These are phyloP conservation scores for Fibroporia radiculosa DNA, from an alignment of 768 basidiomycete species.

Conservation along the genomic window DNA sequence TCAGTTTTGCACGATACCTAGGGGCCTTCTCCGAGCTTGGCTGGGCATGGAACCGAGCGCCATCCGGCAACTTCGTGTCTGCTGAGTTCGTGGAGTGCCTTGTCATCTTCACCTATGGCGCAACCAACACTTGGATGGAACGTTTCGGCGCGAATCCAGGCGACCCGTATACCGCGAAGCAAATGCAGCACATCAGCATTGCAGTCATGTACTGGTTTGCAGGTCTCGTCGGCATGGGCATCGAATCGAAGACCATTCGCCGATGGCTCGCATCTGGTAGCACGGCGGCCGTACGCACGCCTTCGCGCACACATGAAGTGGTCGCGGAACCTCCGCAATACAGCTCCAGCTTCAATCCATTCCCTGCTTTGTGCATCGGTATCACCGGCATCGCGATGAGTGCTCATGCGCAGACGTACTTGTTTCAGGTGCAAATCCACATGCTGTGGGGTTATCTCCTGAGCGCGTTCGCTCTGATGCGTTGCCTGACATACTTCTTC, in stretches of 20 bases:
- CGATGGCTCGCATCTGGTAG: conserved; percentile 63
- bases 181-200: conserved; percentile 91
- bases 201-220: conserved; percentile 97
- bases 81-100: conserved; percentile 75
- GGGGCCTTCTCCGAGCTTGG: conserved; percentile 81
- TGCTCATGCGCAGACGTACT: conserved; percentile 82
- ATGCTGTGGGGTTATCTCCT: conserved; percentile 86
- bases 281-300: conserved; percentile 25
- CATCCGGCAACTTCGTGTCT: conserved; percentile 39
- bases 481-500: conserved; percentile 92
- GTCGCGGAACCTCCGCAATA: conserved; percentile 69
- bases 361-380: conserved; percentile 90
- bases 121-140: conserved; percentile 96
- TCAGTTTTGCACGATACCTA: conserved; percentile 90
- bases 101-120: conserved; percentile 83
- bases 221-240: conserved; percentile 79
- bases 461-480: conserved; percentile 65
- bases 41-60: conserved; percentile 91
- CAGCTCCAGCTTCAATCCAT: conserved; percentile 77
- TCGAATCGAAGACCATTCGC: conserved; percentile 73
- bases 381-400: conserved; percentile 92
- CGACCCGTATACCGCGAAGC: conserved; percentile 82
- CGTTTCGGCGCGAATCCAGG: conserved; percentile 78
- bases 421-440: conserved; percentile 95
- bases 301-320: conserved; percentile 28